Evolutionary conservation across 495 filamentous ascomycete genomes (phyloP).

Genomic region (Copromyces sp.): DNA sequence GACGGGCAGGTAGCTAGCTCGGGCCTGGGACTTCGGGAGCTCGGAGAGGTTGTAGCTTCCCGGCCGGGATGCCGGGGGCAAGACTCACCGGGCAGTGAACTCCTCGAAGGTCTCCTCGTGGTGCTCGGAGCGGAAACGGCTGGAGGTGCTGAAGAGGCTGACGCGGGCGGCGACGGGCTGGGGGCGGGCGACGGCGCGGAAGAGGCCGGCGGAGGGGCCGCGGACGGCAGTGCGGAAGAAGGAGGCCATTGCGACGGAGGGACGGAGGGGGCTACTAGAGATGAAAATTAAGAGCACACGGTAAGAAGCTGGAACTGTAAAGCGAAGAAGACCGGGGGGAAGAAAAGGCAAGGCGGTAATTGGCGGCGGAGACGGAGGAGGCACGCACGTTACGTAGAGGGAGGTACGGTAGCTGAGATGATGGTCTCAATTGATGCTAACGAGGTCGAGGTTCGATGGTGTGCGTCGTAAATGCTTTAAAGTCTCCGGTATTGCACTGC

Average conservation of each 20-base stretch:
- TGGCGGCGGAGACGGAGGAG: conserved; percentile 8
- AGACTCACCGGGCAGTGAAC: conserved; percentile 88
- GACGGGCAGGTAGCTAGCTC: conserved; percentile 6
- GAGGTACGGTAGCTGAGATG: conserved; percentile 11
- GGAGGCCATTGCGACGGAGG: conserved; percentile 43
- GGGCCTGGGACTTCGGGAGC: conserved; percentile 6
- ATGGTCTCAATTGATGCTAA: conserved; percentile 17
- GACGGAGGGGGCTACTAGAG: conserved; percentile 3
- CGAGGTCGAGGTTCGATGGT: conserved; percentile 10
- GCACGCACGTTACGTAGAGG: conserved; percentile 12
- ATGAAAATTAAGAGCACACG: conserved; percentile 6
- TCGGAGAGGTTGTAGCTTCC: conserved; percentile 5
- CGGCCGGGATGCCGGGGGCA: neutral
- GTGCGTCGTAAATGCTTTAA: conserved; percentile 4
- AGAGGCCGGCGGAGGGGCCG: conserved; percentile 54
- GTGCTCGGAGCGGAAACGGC: conserved; percentile 44
- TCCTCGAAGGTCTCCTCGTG: conserved; percentile 97
- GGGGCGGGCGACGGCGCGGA: conserved; percentile 45
- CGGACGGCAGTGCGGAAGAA: conserved; percentile 62
- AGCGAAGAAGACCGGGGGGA: neutral
- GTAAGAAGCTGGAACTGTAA: conserved; percentile 1
- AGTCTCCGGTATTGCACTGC: conserved; percentile 15
- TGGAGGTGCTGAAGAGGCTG: conserved; percentile 61
- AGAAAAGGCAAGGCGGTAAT: conserved; percentile 12
- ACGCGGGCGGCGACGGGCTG: conserved; percentile 30